These are phyloP conservation scores for Colletotrichum paranaense DNA, from an alignment of 2,329 filamentous ascomycete genomes.

Conservation along the genomic window DNA sequence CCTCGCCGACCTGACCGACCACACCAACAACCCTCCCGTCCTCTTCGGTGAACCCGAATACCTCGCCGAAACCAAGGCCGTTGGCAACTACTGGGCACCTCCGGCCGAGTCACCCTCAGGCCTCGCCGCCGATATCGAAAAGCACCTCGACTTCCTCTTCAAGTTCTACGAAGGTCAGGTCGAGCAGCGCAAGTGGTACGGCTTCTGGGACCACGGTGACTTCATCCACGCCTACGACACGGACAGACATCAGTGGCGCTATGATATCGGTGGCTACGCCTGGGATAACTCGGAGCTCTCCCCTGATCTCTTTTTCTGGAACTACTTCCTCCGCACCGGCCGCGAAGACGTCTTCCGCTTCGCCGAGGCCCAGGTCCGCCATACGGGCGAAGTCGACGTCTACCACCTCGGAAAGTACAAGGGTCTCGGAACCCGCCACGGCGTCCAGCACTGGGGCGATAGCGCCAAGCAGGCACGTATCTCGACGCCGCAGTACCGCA, in stretches of 20 bases:
- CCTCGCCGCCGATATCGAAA: constrained; percentile 56
- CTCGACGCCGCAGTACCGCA: constrained; percentile 67
- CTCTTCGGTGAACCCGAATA: constrained; percentile 60
- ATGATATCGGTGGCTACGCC: constrained; percentile 72
- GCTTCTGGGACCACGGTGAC: constrained; percentile 72
- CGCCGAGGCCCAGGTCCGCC: constrained; percentile 68
- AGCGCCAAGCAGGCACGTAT: constrained; percentile 72
- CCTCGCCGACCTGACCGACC: constrained; percentile 54
- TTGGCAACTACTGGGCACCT: constrained; percentile 66
- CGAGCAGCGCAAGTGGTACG: constrained; percentile 70
- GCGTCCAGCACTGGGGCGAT: constrained; percentile 71
- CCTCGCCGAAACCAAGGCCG: constrained; percentile 62
- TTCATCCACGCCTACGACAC: constrained; percentile 72
- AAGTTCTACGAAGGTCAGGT: constrained; percentile 67
- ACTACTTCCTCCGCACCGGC: constrained; percentile 70
- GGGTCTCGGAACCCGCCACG: constrained; percentile 71
- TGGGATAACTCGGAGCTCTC: constrained; percentile 76
- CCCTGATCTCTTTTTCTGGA: constrained; percentile 72
- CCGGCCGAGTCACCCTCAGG: constrained; percentile 38
- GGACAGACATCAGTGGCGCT: constrained; percentile 70
- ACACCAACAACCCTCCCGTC: constrained; percentile 64
- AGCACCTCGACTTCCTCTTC: constrained; percentile 66
- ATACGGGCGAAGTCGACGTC: constrained; percentile 71
- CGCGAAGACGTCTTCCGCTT: constrained; percentile 67
- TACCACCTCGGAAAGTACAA: constrained; percentile 70